These are phyloP conservation scores for Geranomyces variabilis DNA, from an alignment of 192 early-diverging fungal genomes.

Conservation along the genomic window DNA sequence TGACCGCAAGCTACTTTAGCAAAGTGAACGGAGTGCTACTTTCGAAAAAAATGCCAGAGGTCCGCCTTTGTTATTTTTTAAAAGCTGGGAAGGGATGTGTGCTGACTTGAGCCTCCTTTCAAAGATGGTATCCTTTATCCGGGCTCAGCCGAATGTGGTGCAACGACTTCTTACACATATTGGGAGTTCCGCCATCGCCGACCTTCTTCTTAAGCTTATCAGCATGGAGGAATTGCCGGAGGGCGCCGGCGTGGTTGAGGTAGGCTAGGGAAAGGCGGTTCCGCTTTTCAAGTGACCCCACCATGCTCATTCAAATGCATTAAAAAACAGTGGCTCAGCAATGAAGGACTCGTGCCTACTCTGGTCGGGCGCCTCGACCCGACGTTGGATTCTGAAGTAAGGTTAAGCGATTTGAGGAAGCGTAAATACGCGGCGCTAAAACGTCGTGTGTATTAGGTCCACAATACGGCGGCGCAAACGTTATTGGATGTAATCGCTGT, in stretches of 20 bases:
- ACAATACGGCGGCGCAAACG: constrained; percentile 81
- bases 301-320: too few relatives aligned
- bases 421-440: neutral
- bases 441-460: constrained; percentile 45
- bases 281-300: neutral
- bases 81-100: neutral
- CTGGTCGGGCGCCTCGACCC: constrained; percentile 84
- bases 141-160: constrained; percentile 75
- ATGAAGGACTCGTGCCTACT: constrained; percentile 73
- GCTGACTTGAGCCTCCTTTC: constrained; percentile 3
- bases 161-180: constrained; percentile 81
- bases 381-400: constrained; percentile 75
- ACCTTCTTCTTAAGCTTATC: constrained; percentile 90
- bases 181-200: constrained; percentile 84
- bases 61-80: constrained; percentile 42
- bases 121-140: constrained; percentile 89
- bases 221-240: constrained; percentile 89
- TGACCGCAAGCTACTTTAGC: constrained; percentile 88
- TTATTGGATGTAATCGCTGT: constrained; percentile 84
- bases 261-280: constrained; percentile 25
- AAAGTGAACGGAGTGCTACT: constrained; percentile 88
- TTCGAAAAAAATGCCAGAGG: constrained; percentile 85
- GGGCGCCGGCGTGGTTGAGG: constrained; percentile 82
- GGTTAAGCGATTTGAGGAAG: neutral
- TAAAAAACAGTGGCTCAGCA: constrained; percentile 89